Evolutionary conservation across 805 yeast species (phyloP), one percentile per base, ranked within the genome.

Genomic region (Yamadazyma sp.): DNA sequence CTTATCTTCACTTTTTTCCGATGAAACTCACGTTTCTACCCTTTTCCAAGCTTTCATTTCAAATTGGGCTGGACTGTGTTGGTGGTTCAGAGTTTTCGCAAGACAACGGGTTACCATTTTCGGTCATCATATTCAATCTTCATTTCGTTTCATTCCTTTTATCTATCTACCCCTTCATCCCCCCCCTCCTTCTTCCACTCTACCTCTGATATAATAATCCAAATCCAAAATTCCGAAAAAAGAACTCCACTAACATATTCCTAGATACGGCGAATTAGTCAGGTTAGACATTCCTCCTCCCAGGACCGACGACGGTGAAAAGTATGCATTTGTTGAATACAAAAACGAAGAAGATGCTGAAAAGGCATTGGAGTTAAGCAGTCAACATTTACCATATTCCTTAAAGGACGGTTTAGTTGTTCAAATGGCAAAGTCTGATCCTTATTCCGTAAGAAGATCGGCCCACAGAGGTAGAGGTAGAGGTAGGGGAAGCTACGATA

Each of bases 211-310:
- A 16, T n/a, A 27, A 26, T 34, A 27, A 13, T 18, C 32, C 26
- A 34, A 19, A 18, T 26, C 27, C 33, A 19, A 28, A n/a, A 28
- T 21, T 17, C 28, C 28, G 13, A 22, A 18, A 6, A 11, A 20
- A 28, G n/a, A 28, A 11, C 16, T 23, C 35, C 23, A 42, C 42
- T 28, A 35, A 33, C 35, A 37, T n/a, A 31, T 36, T 30, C 38
- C 18, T 51, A 77, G 82, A 55, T 75, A 49, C 46, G 85, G 84
- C 34, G 71, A 69, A 47, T 62, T 80, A 29, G 75, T 75, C 34
- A 69, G 81, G 58, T 73, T 79, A 35, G 81, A 75, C 45, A 74
- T 79, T 32, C 78, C 83, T 28, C 84, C 84, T 38, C 80, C 83
- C 42, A 72, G 78, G 57, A 66, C 73, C 19, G 72, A 72, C 39